Evolutionary conservation across 805 yeast genomes (phyloP), one percentile per base, ranked within the genome.

Genomic region (Saccharomycopsis sp.): DNA sequence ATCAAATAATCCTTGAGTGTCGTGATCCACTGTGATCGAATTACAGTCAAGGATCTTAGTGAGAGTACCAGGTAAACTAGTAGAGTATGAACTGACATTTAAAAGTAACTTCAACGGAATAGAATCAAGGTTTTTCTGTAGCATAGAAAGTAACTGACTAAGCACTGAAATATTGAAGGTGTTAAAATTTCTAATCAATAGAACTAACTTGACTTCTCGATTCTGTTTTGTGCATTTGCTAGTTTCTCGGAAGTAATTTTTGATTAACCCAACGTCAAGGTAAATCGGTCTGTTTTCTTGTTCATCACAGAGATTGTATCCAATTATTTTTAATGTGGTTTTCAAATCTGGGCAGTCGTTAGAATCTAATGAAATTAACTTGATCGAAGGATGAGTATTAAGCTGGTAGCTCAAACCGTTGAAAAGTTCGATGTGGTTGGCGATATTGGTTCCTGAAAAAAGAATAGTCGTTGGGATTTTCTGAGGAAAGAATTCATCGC

Each of bases 401-500:
- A 38, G 11, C 9, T 35, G 3, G 13, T 32, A 26, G 5, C 24
- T 19, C 14, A 48, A 34, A n/a, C 40, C 23, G 2, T 16, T 16
- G 19, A 45, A 41, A 5, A 48, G 24, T 16, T 31, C 41, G 4
- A 22, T 11, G 26, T 48, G 50, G 26, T 39, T 27, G 17, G 47
- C 43, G 8, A 45, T 48, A 33, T 45, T 45, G 8, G 52, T 45
- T 2, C 52, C 52, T 2, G 42, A 34, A 17, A 42, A 23, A 7
- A 48, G 22, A n/a, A 48, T 19, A n/a, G 40, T 45, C 6, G 50
- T 39, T 3, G 43, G 39, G 2, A 45, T 39, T 33, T 38, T 38
- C 16, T 33, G 36, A 23, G 29, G 9, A 24, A n/a, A 24, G 14
- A 19, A n/a, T 23, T 8, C 51, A 74, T 71, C 56, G 80, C 79